Conservation (phyloP, 2,329 filamentous ascomycete genomes). For the Cladosporium phlei region DNA sequence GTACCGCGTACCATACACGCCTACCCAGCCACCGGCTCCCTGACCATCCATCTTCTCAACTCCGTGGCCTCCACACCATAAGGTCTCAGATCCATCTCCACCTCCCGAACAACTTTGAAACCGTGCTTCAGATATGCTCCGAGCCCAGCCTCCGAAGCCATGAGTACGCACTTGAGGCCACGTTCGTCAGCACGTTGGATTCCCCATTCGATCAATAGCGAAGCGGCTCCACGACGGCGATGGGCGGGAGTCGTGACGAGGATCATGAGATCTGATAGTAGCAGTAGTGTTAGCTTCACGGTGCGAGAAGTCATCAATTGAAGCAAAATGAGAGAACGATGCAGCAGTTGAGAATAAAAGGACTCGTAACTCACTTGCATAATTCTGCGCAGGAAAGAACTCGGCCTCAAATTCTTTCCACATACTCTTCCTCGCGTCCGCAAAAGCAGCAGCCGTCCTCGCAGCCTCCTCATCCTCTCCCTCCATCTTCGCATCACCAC, state of each 20-base stretch:
- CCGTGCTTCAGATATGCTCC: conserved; percentile 35
- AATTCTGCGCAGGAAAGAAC: conserved; percentile 14
- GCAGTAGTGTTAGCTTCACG: not conserved
- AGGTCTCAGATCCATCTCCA: conserved; percentile 20
- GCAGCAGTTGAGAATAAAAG: too few relatives aligned
- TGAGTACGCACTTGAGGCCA: conserved; percentile 32
- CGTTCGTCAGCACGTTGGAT: conserved; percentile 35
- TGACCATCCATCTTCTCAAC: conserved; percentile 14
- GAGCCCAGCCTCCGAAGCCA: conserved; percentile 29
- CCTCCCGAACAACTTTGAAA: conserved; percentile 24
- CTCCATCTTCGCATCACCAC: not conserved
- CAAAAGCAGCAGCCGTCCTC: conserved; percentile 8
- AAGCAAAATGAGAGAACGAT: too few relatives aligned
- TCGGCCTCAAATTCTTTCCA: conserved; percentile 17
- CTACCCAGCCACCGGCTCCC: not conserved
- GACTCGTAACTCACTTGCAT: conserved; percentile 22
- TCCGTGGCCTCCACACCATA: conserved; percentile 23
- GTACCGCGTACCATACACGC: too few relatives aligned
- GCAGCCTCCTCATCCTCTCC: not conserved
- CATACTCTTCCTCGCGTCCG: conserved; percentile 9
- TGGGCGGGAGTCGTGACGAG: conserved; percentile 36
- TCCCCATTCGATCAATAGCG: conserved; percentile 36
- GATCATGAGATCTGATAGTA: conserved; percentile 21
- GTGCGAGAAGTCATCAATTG: too few relatives aligned
- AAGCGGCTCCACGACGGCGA: conserved; percentile 37